phyloP scores from a whole-genome alignment of 2,329 filamentous ascomycete genomes.

The Colletotrichum sp. region DNA sequence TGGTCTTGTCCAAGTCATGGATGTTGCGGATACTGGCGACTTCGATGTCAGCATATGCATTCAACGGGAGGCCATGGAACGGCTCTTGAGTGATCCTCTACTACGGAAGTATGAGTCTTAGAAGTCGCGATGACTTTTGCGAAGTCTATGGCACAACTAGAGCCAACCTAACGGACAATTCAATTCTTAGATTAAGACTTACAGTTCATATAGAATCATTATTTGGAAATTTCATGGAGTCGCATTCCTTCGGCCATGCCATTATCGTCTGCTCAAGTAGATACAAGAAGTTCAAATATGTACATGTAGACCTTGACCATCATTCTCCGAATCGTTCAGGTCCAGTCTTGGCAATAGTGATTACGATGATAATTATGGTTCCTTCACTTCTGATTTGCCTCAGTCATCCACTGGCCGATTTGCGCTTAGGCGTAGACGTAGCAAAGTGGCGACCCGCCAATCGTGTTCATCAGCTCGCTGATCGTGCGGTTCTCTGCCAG shows the following conservation, averaged over 20 bases:
- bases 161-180: not conserved
- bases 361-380: not conserved
- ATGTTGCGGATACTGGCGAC: conserved; percentile 32
- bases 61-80: conserved; percentile 30
- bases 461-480: conserved; percentile 34
- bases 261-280: not conserved
- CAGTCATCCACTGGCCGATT: no score
- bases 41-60: conserved; percentile 39
- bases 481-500: conserved; percentile 29
- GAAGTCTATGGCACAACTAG: not conserved
- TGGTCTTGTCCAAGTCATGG: conserved; percentile 46
- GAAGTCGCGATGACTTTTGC: not conserved
- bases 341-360: not conserved
- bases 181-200: not conserved
- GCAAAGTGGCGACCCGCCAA: conserved; percentile 35
- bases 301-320: not conserved
- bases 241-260: not conserved
- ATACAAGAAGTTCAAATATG: not conserved
- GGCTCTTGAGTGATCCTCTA: conserved; percentile 29
- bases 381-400: not conserved
- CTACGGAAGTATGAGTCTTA: conserved; percentile 1
- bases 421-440: conserved; percentile 31
- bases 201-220: not conserved
- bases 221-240: not conserved
- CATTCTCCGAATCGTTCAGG: not conserved